These are phyloP conservation scores for Metarhizium guizhouense DNA, from an alignment of 2,329 filamentous ascomycete species.

Conservation along the genomic window DNA sequence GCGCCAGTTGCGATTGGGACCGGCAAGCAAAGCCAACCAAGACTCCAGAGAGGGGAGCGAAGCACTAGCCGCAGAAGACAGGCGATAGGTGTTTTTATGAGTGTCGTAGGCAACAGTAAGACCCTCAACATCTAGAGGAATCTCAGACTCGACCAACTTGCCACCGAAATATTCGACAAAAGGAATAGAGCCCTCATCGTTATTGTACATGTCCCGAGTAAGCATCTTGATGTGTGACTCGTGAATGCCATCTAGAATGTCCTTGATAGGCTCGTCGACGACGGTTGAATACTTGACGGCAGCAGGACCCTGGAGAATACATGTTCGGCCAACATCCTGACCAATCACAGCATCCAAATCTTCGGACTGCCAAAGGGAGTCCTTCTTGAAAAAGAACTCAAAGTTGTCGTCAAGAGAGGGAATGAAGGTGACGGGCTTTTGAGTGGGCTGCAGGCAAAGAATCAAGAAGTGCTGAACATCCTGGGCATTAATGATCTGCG, in stretches of 20 bases:
- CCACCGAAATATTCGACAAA: slow-evolving; percentile 93
- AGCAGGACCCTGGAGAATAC: slow-evolving; percentile 91
- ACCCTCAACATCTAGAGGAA: slow-evolving; percentile 73
- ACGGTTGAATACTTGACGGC: slow-evolving; percentile 83
- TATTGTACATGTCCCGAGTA: slow-evolving; percentile 69
- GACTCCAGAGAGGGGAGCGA: slow-evolving; percentile 69
- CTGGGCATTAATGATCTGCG: slow-evolving; percentile 93
- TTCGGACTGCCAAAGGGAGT: slow-evolving; percentile 98
- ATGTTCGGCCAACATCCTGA: slow-evolving; percentile 92
- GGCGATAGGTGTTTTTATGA: slow-evolving; percentile 73
- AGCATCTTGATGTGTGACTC: slow-evolving; percentile 75
- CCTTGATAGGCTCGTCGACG: slow-evolving; percentile 88
- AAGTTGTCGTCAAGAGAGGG: slow-evolving; percentile 94
- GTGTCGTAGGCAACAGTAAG: slow-evolving; percentile 72
- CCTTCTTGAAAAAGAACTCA: slow-evolving; percentile 99
- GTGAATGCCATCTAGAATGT: slow-evolving; percentile 89
- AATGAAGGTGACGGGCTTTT: slow-evolving; percentile 96
- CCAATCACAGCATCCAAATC: slow-evolving; percentile 91
- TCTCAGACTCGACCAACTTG: slow-evolving; percentile 63
- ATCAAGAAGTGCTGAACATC: slow-evolving; percentile 96
- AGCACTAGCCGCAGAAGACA: slow-evolving; percentile 66
- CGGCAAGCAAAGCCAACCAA: slow-evolving; percentile 85
- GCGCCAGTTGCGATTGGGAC: slow-evolving; percentile 80
- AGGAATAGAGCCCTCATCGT: slow-evolving; percentile 66
- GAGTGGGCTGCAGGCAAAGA: slow-evolving; percentile 80